Evolutionary conservation across 2,329 filamentous ascomycete species (phyloP), one percentile per base, ranked within the genome.

Genomic region (Basipetospora sp.): DNA sequence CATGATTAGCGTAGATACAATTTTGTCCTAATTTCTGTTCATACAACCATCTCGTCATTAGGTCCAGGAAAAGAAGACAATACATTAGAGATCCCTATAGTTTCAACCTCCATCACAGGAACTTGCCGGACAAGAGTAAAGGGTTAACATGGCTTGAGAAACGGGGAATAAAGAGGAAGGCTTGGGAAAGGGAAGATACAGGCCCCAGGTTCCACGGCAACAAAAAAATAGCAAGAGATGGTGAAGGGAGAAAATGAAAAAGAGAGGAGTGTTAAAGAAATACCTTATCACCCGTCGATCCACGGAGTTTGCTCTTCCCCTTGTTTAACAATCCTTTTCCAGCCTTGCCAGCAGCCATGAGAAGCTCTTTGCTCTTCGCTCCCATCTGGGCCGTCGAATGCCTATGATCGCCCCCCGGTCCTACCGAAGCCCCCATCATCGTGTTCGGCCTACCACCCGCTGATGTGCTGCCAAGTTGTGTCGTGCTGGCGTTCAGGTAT

Each of bases 281-380:
- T 81, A 87, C 82, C 83, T 92, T 92, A 59, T 90, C 83, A 53
- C 77, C 36, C 25, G 36, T 74, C 45, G 71, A 72, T 53, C 68
- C 71, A 44, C 70, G 65, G 55, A 94, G 76, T 58, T 84, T 88
- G 61, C 73, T 88, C 62, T 82, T 88, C 47, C 87, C 84, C 62
- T 93, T 93, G 46, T 81, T 85, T 56, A 94, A 78, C 45, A 94
- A 59, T 37, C 87, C 88, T 63, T 94, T 94, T 34, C 87, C 86
- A 41, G 85, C 84, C 53, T 84, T 86, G 38, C 84, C 85, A 39
- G 87, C 87, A 16, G 80, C 79, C 46, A 90, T 82, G 53, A 94
- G 69, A 19, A 94, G 63, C 50, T 92, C 86, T 62, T 94, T 94
- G 54, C 87, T 78, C 63, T 87, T 88, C 28, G 77, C 71, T 48